Base-by-base conservation (phyloP, 1,139 yeast species). In the Casaregolazyma suthepensis region DNA sequence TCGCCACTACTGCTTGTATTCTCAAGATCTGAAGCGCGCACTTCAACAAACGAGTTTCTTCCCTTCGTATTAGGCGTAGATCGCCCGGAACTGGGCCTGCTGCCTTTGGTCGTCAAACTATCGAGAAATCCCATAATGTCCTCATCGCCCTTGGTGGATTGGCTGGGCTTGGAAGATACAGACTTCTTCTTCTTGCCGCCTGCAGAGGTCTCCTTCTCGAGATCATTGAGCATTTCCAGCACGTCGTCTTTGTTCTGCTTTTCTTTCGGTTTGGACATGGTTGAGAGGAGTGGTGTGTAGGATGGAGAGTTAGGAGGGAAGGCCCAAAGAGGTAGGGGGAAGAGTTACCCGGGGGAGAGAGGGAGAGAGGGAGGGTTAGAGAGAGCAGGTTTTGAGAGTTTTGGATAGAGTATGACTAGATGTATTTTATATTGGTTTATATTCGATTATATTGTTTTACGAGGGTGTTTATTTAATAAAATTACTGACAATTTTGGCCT, bases 101-200 rank as follows among this genome's bases (percentile, higher is more conserved):
- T 55, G 19, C 29, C 46, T 40, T 60, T 61, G 52, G 63, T 61
- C 31, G 73, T 66, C 46, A 93, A 74, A 65, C 91, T 95, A 66
- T 91, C 96, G 57, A 93, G 74, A 63, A 93, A 91, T 40, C 88
- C 96, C 65, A 91, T 74, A 47, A 93, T 83, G 60, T 91, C 97
- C 38, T 82, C 86, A 56, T 82, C 82, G 49, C 77, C 79, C 22
- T 66, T 59, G 37, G 46, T 17, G 17, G 52, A 43, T 10, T 23
- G 15, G 4, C 22, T 31, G 15, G 47, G 35, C 12, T 31, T 35
- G 17, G 45, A 20, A n/a, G 26, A 20, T 19, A 45, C n/a, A 12
- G 45, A 29, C 18, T 31, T 46, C 43, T 46, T 46, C 44, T 49
- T 49, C 22, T 67, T 10, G 17, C 35, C 35, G 18, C 47, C 75